Conservation (phyloP, 2,329 filamentous ascomycete genomes). For the Phaeosphaeriaceae sp. region DNA sequence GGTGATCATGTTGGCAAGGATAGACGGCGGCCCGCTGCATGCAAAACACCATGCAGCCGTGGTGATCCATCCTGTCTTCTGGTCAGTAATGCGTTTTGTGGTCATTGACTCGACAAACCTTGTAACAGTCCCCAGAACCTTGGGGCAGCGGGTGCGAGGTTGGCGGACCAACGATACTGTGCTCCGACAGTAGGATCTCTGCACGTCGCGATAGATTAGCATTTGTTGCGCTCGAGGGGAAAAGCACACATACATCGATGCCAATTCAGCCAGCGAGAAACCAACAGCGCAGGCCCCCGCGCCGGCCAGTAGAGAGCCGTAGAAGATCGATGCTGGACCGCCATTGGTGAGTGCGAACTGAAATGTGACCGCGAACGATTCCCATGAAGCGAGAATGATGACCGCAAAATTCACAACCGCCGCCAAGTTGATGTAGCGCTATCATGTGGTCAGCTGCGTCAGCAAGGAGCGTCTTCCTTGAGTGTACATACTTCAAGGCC, state of each 20-base stretch:
- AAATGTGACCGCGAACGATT: constrained; percentile 34
- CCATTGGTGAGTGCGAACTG: constrained; percentile 38
- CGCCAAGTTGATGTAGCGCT: constrained; percentile 38
- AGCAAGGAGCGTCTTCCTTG: neutral
- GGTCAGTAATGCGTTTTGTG: neutral
- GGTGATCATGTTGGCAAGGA: constrained; percentile 33
- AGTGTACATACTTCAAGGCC: constrained; percentile 18
- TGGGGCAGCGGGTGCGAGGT: constrained; percentile 31
- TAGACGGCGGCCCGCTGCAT: constrained; percentile 33
- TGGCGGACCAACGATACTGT: constrained; percentile 43
- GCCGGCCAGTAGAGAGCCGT: constrained; percentile 35
- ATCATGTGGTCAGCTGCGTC: neutral
- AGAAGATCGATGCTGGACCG: constrained; percentile 40
- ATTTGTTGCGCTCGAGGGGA: neutral
- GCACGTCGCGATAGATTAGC: neutral
- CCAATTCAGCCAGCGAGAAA: constrained; percentile 41
- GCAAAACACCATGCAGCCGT: constrained; percentile 49
- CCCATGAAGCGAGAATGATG: constrained; percentile 35
- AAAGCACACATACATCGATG: constrained; percentile 34
- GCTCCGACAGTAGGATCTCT: constrained; percentile 44
- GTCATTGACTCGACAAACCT: constrained; percentile 33
- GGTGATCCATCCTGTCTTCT: constrained; percentile 51
- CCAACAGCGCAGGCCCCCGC: constrained; percentile 39
- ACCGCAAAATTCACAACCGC: constrained; percentile 34
- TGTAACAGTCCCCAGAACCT: constrained; percentile 40